Evolutionary conservation across 2,329 filamentous ascomycete genomes (phyloP).

Genomic region (Sarocladium strictum): DNA sequence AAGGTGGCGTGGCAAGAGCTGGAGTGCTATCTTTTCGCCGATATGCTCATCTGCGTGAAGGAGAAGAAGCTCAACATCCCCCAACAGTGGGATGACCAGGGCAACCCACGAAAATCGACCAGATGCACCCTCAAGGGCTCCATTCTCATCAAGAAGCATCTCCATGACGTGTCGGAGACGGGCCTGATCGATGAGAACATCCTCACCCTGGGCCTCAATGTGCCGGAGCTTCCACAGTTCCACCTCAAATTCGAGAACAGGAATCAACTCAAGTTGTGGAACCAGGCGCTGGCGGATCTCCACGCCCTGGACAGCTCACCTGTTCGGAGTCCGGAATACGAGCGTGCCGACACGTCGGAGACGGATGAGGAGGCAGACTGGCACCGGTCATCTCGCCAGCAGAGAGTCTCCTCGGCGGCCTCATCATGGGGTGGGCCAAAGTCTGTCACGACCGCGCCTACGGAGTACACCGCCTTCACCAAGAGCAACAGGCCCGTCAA

Average conservation of each 20-base stretch:
- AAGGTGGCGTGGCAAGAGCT: constrained; percentile 95
- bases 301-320: constrained; percentile 63
- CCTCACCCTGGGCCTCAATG: constrained; percentile 83
- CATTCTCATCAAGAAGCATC: constrained; percentile 95
- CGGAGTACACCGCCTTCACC: constrained; percentile 79
- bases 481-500: constrained; percentile 36
- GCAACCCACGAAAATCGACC: constrained; percentile 55
- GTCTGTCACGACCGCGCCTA: constrained; percentile 82
- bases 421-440: constrained; percentile 77
- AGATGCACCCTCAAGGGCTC: constrained; percentile 93
- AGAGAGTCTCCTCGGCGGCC: constrained; percentile 74
- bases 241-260: constrained; percentile 84
- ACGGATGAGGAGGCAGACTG: constrained; percentile 79
- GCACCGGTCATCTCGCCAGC: constrained; percentile 53
- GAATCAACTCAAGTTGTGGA: constrained; percentile 83
- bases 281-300: constrained; percentile 77
- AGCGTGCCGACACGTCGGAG: constrained; percentile 70
- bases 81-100: constrained; percentile 61
- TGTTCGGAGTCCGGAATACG: constrained; percentile 67
- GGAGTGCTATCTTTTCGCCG: constrained; percentile 92
- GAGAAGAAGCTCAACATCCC: constrained; percentile 69
- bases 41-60: constrained; percentile 99
- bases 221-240: constrained; percentile 87
- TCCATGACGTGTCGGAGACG: constrained; percentile 78
- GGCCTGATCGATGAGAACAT: constrained; percentile 70